These are phyloP conservation scores for Irpex lacteus DNA, from an alignment of 1,284 basidiomycete genomes.

Conservation along the genomic window DNA sequence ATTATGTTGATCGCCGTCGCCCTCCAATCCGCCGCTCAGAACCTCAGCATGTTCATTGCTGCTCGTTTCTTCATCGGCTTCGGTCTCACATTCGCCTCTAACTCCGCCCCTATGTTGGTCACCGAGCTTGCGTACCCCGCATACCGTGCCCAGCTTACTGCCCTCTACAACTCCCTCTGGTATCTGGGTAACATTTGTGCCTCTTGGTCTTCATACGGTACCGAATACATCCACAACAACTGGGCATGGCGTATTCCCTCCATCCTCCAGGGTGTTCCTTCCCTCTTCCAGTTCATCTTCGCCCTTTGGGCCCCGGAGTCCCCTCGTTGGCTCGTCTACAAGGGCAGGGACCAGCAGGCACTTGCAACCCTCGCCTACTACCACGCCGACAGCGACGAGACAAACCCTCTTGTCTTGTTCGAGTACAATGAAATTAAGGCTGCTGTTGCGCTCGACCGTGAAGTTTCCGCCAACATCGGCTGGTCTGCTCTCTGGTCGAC, in stretches of 20 bases:
- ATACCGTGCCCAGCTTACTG: conserved; percentile 71
- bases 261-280: conserved; percentile 60
- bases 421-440: conserved; percentile 78
- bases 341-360: conserved; percentile 61
- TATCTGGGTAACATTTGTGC: conserved; percentile 74
- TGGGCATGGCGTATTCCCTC: conserved; percentile 81
- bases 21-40: conserved; percentile 68
- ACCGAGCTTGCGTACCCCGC: conserved; percentile 77
- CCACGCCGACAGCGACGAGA: conserved; percentile 68
- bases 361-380: conserved; percentile 66
- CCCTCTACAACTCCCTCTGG: conserved; percentile 79
- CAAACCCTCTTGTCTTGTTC: conserved; percentile 68
- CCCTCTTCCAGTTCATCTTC: conserved; percentile 57
- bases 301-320: conserved; percentile 68
- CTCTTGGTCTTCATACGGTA: conserved; percentile 75
- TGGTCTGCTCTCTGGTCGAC: conserved; percentile 58
- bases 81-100: conserved; percentile 73
- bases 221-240: conserved; percentile 57
- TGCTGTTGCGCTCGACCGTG: conserved; percentile 62
- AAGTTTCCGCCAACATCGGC: conserved; percentile 51
- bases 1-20: conserved; percentile 69
- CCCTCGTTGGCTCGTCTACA: conserved; percentile 67
- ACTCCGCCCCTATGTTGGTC: conserved; percentile 71
- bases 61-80: conserved; percentile 80
- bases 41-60: conserved; percentile 79